Evolutionary conservation across 345 rosid genomes (phyloP).

Genomic region (Clausena lansium): DNA sequence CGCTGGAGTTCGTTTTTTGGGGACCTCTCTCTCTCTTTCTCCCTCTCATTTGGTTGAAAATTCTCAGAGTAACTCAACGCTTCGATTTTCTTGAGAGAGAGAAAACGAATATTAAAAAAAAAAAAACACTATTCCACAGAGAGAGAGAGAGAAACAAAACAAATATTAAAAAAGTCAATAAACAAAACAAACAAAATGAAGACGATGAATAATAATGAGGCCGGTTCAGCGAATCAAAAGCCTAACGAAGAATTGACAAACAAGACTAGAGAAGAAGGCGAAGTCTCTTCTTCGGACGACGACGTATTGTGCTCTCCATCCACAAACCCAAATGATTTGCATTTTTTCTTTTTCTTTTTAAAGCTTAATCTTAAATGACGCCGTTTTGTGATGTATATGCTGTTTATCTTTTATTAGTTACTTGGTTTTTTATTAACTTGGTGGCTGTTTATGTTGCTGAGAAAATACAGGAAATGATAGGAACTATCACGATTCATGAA

Average conservation of each 20-base stretch:
- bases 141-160: constrained; percentile 8
- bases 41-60: not conserved
- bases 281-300: constrained; percentile 68
- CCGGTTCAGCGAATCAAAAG: constrained; percentile 19
- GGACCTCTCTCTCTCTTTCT: not conserved
- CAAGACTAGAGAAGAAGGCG: constrained; percentile 73
- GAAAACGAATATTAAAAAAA: not conserved
- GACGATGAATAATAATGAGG: constrained; percentile 14
- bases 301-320: constrained; percentile 35
- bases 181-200: constrained; percentile 1
- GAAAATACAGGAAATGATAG: constrained; percentile 3
- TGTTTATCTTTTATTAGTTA: not conserved
- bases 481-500: not conserved
- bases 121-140: not conserved
- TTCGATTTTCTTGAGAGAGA: not conserved
- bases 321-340: not conserved
- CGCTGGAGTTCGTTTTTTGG: not conserved
- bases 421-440: not conserved
- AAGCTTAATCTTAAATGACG: not conserved
- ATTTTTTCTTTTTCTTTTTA: not conserved
- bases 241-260: constrained; percentile 16
- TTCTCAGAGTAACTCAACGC: not conserved
- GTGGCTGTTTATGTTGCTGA: constrained; percentile 17
- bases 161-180: not conserved
- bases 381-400: not conserved